Conservation (phyloP, 1,139 yeast genomes). For the Trichomonascaceae sp. region DNA sequence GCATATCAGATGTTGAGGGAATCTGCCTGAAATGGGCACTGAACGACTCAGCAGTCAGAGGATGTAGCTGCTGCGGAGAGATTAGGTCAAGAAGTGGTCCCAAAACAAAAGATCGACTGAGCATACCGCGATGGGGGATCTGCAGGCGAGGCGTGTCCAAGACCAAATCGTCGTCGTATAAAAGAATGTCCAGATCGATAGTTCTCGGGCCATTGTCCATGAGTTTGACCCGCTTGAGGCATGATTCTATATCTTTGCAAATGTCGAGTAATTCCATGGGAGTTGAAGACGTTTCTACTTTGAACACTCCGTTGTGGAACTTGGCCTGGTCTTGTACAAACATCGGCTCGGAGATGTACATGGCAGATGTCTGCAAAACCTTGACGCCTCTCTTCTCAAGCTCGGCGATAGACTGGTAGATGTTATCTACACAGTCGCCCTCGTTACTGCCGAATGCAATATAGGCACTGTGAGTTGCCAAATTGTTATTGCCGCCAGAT, state of each 20-base stretch:
- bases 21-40: slow-evolving; percentile 55
- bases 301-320: slow-evolving; percentile 73
- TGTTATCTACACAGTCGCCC: slow-evolving; percentile 58
- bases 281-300: slow-evolving; percentile 38
- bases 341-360: slow-evolving; percentile 90
- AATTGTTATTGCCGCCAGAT: slow-evolving; percentile 7
- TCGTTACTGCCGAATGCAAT: slow-evolving; percentile 84
- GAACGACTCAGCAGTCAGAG: slow-evolving; percentile 72
- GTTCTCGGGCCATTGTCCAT: slow-evolving; percentile 86
- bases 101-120: slow-evolving; percentile 81
- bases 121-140: slow-evolving; percentile 79
- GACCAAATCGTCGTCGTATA: slow-evolving; percentile 45
- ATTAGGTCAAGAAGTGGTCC: slow-evolving; percentile 77
- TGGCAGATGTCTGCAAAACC: slow-evolving; percentile 53
- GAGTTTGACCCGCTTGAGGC: slow-evolving; percentile 57
- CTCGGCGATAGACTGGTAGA: slow-evolving; percentile 41
- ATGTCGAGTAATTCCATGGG: slow-evolving; percentile 53
- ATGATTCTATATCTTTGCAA: slow-evolving; percentile 63
- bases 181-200: slow-evolving; percentile 75
- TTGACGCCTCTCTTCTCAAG: slow-evolving; percentile 33
- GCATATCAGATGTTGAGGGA: slow-evolving; percentile 22
- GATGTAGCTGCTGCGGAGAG: slow-evolving; percentile 53
- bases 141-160: slow-evolving; percentile 44
- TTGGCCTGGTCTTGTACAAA: slow-evolving; percentile 68
- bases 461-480: slow-evolving; percentile 41